phyloP scores from a whole-genome alignment of 139 green algal genomes.

The Volvox africanus region DNA sequence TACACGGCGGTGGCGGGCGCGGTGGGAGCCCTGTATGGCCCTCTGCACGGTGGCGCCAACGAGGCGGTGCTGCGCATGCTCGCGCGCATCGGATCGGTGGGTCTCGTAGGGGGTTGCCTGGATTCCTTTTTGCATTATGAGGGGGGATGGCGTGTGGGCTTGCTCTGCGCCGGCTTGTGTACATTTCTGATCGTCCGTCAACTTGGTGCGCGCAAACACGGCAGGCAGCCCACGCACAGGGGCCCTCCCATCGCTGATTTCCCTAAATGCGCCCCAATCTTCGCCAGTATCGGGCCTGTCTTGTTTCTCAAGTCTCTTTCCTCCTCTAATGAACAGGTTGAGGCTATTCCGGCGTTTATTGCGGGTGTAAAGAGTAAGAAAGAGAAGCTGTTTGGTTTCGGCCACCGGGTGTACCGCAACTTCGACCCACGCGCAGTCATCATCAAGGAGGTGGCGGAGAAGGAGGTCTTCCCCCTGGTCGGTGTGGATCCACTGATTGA shows the following conservation, averaged over 20 bases:
- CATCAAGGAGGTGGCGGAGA: slow-evolving; percentile 84
- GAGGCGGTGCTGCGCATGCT: slow-evolving; percentile 98
- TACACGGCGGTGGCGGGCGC: slow-evolving; percentile 94
- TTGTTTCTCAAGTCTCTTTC: too few species aligned
- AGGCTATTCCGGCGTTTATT: slow-evolving; percentile 87
- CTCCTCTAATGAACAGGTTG: slow-evolving; percentile 51
- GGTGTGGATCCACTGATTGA: slow-evolving; percentile 97
- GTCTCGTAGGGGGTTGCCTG: background rate
- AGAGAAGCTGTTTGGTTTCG: slow-evolving; percentile 96
- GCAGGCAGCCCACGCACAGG: too few species aligned
- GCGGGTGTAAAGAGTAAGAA: slow-evolving; percentile 78
- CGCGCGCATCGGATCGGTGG: slow-evolving; percentile 89
- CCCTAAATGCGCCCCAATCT: too few species aligned
- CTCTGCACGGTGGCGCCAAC: slow-evolving; percentile 98
- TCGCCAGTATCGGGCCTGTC: too few species aligned
- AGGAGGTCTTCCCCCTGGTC: slow-evolving; percentile 92
- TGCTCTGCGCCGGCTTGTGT: too few species aligned
- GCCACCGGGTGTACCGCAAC: slow-evolving; percentile 99
- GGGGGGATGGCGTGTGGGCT: too few species aligned
- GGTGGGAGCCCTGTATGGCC: slow-evolving; percentile 97
- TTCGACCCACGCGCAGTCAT: slow-evolving; percentile 97
- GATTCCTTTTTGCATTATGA: too few species aligned
- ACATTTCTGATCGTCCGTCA: too few species aligned
- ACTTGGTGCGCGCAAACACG: too few species aligned
- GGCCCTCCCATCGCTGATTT: too few species aligned